Base-by-base conservation (phyloP, 2,329 filamentous ascomycete species). In the Onygena corvina region DNA sequence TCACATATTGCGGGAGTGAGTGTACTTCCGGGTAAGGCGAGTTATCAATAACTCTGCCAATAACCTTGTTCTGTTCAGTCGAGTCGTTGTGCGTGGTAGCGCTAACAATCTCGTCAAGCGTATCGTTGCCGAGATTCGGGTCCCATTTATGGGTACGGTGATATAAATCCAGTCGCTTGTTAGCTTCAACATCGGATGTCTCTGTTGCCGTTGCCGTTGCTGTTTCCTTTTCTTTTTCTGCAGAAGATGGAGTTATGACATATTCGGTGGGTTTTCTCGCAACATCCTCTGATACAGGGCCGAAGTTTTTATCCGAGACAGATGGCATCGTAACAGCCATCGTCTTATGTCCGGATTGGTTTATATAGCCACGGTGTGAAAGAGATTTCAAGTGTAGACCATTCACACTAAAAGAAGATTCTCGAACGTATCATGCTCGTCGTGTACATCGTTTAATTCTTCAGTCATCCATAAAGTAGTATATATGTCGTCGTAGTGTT, bases 1-100 rank as follows among this genome's bases (percentile, higher is more conserved):
- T 16, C n/a, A 2, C n/a, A 34, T 21, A 45, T 14, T 23, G 36
- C 3, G 7, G 12, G 12, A 3, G 7, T 27, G 21, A 49, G 59
- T 69, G 56, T 62, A 83, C 80, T 66, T 83, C 79, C 31, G 78
- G 77, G 58, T 83, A 83, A 2, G 80, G 80, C 44, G 79, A 83
- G 61, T 83, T 79, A 50, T 83, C 78, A 59, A 81, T 72, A 58
- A 80, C 69, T 51, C 76, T 75, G 56, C 76, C 72, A 57, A 80
- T 76, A 6, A 33, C 34, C 20, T 53, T 53, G 30, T 42, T 50
- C 16, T 31, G 35, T 5, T 46, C 18, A 29, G 38, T 36, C 20
- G 31, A 40, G 38, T 50, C 45, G 8, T 53, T 30, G 12, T 23
- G 25, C 29, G 42, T 42, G 16, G 47, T 35, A 55, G 81, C 72